Evolutionary conservation across 1,284 basidiomycete genomes (phyloP).

Genomic region (Butyriboletus appendiculatus): DNA sequence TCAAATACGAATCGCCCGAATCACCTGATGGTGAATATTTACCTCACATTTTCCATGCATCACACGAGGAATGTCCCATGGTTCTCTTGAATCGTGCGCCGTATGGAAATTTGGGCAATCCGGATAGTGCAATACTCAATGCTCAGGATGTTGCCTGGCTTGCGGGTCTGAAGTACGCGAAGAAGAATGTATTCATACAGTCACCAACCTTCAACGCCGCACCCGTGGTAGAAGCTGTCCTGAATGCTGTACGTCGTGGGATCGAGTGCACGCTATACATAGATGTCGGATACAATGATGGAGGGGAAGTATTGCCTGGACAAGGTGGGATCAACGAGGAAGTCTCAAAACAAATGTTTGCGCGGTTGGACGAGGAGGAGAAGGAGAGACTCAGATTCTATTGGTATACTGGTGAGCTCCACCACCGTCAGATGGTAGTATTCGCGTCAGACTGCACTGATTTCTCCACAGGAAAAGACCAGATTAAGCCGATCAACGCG

Average conservation of each 20-base stretch:
- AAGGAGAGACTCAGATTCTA: slow-evolving; percentile 62
- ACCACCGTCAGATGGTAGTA: background rate
- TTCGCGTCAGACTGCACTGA: slow-evolving; percentile 28
- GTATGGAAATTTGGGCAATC: slow-evolving; percentile 46
- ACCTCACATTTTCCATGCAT: slow-evolving; percentile 51
- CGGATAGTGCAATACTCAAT: slow-evolving; percentile 49
- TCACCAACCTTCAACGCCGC: slow-evolving; percentile 76
- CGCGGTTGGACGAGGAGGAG: slow-evolving; percentile 50
- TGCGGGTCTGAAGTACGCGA: slow-evolving; percentile 67
- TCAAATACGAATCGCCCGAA: slow-evolving; percentile 28
- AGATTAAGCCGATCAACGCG: slow-evolving; percentile 71
- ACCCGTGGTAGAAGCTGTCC: slow-evolving; percentile 64
- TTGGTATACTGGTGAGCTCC: slow-evolving; percentile 53
- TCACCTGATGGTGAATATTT: slow-evolving; percentile 38
- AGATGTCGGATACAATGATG: slow-evolving; percentile 71
- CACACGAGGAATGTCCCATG: slow-evolving; percentile 69
- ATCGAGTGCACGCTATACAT: slow-evolving; percentile 66
- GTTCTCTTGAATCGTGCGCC: slow-evolving; percentile 73
- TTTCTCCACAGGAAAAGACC: slow-evolving; percentile 57
- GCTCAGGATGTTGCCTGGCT: slow-evolving; percentile 81
- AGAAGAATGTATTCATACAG: slow-evolving; percentile 75
- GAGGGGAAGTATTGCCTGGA: slow-evolving; percentile 71
- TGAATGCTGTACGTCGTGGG: slow-evolving; percentile 68
- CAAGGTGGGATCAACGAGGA: slow-evolving; percentile 84
- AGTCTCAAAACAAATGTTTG: slow-evolving; percentile 69